Base-by-base conservation (phyloP, 768 basidiomycete species). In the Tulasnella sp. region DNA sequence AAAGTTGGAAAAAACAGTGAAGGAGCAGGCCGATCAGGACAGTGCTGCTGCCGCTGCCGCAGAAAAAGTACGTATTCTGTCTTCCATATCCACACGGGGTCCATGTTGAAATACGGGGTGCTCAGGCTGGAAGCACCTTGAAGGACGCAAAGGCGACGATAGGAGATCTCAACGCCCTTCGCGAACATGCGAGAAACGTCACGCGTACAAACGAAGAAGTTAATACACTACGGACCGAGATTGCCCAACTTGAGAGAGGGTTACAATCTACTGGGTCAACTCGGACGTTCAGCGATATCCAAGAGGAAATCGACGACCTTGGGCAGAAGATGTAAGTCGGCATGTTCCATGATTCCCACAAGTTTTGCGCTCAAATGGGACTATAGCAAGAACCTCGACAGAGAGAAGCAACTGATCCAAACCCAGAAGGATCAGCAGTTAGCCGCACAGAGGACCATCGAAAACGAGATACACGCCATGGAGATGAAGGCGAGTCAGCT, bases 251-350 rank as follows among this genome's bases (percentile, higher is more conserved):
- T 42, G 88, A 96, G 68, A 70, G 71, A 45, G 80, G 85, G 45
- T 75, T 99, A 14, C 70, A 75, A 17, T 69, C 76, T 6, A 81
- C 81, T 2, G 93, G 92, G 2, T 84, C 83, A 32, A 77, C 79
- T 12, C 87, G 81, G 68, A 91, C 92, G 1, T 77, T 79, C 0
- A 86, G 90, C 43, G 91, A 93, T 45, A 83, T 97, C 14, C 86
- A 97, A 67, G 70, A 63, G 23, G 83, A 96, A 65, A 72, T 96
- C 5, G 80, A 84, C 54, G 69, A 70, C 1, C 66, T 93, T 21
- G 73, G 75, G 1, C 71, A 70, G 14, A 74, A 83, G 59, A 73
- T 90, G 92, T 94, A 63, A 65, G 80, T 69, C 53, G 15, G 42
- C 15, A 12, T 39, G 14, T 2, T 21, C 19, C n/a, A 4, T 29